Evolutionary conservation across 2,329 filamentous ascomycete species (phyloP).

Genomic region (Talaromyces sp.): DNA sequence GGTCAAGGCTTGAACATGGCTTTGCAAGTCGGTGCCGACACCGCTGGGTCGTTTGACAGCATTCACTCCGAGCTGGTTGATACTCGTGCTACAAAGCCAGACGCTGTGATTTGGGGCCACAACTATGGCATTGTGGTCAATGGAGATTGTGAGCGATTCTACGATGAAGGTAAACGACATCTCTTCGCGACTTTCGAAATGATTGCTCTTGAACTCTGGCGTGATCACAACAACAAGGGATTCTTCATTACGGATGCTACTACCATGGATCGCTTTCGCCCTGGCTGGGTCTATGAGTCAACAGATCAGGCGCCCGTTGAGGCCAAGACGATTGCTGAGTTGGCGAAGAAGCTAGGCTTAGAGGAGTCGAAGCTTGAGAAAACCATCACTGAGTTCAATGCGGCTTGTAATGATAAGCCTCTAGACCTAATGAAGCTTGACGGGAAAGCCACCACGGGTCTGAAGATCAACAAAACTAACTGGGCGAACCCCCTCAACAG

Average conservation of each 20-base stretch:
- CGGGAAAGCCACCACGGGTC: neutral
- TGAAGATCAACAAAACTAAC: neutral
- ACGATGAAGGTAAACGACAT: neutral
- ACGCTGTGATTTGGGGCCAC: neutral
- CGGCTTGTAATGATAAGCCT: neutral
- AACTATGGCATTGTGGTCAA: neutral
- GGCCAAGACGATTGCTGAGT: neutral
- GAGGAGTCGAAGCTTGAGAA: neutral
- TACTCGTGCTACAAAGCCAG: neutral
- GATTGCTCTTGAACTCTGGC: neutral
- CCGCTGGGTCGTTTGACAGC: neutral
- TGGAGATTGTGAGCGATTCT: neutral
- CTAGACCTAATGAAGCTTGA: neutral
- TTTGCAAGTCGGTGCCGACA: neutral
- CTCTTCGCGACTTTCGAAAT: neutral
- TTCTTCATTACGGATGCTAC: neutral
- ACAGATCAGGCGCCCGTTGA: neutral
- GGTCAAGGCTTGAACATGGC: neutral
- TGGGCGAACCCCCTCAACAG: neutral
- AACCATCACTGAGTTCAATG: neutral
- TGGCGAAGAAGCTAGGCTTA: neutral
- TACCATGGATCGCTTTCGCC: neutral
- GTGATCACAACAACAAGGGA: neutral
- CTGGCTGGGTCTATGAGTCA: neutral
- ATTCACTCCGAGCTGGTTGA: neutral